Conservation (phyloP, 2,329 filamentous ascomycete genomes). For the Talaromyces sp. region DNA sequence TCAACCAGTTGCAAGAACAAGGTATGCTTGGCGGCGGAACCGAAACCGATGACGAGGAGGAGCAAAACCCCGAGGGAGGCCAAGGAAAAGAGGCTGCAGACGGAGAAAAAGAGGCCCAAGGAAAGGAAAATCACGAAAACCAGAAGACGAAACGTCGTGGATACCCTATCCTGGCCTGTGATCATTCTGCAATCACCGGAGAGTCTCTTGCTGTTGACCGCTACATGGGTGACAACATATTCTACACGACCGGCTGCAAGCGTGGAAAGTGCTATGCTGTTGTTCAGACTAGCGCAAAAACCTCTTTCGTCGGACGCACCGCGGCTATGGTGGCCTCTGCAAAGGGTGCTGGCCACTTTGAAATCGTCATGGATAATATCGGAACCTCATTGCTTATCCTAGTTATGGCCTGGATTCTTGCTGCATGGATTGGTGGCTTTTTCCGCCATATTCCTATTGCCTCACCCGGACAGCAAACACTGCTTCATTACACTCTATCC, state of each 20-base stretch:
- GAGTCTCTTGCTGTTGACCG: constrained; percentile 72
- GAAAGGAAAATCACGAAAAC: background rate
- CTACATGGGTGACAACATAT: constrained; percentile 72
- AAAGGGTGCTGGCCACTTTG: constrained; percentile 76
- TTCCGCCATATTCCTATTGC: constrained; percentile 69
- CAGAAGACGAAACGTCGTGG: constrained; percentile 50
- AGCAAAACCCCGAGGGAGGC: constrained; percentile 47
- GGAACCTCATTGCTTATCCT: constrained; percentile 72
- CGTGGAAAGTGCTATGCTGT: constrained; percentile 75
- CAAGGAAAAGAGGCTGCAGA: constrained; percentile 7
- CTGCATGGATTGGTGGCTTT: constrained; percentile 77
- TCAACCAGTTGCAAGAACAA: constrained; percentile 64
- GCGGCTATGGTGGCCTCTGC: constrained; percentile 73
- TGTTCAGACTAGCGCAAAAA: constrained; percentile 66
- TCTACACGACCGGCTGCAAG: constrained; percentile 81
- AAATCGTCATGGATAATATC: constrained; percentile 81
- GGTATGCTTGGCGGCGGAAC: constrained; percentile 58
- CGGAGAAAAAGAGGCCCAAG: constrained; percentile 2
- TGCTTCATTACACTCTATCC: constrained; percentile 70
- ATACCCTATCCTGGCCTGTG: constrained; percentile 68
- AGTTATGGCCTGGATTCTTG: constrained; percentile 75
- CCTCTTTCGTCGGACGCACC: constrained; percentile 76
- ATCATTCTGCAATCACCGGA: constrained; percentile 80
- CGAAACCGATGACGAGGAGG: constrained; percentile 59
- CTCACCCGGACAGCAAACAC: constrained; percentile 58